Base-by-base conservation (phyloP, 306 rosid species). In the Medicago lupulina region DNA sequence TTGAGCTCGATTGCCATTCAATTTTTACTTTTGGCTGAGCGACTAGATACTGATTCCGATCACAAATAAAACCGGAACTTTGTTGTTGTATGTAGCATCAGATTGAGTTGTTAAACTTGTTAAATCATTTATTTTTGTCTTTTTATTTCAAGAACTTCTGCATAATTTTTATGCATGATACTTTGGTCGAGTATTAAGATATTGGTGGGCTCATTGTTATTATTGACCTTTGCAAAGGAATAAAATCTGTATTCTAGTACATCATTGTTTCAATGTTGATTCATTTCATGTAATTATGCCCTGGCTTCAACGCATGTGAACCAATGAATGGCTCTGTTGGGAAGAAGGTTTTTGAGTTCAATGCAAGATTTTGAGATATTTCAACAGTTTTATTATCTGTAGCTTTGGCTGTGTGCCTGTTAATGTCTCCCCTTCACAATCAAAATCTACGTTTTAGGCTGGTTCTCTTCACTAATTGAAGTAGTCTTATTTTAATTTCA, bases 1-100 rank as follows among this genome's bases (percentile, higher is more conserved):
- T 81, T 74, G 88, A 77, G 90, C 91, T 89, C 88, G 18, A 82
- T 80, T 74, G 90, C 95, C 93, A 85, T 92, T 88, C 87, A 79
- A 87, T 87, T 91, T 87, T 90, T 88, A 77, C 87, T 79, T 82
- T 75, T 90, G 96, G 92, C 94, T 84, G 96, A 85, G 97, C 92
- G 80, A 54, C 72, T 83, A 80, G 76, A 81, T 81, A 70, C 71
- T 76, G 58, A 59, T 78, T 84, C 78, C 34, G 75, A 86, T 77
- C 76, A 84, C 43, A 4, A 68, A 92, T 88, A 83, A 84, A 67
- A 71, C 78, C 70, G 19, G 49, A 73, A 79, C 83, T 81, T 39
- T 36, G 50, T 38, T 62, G 83, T 85, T 84, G 64, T 61, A 70
- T 79, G 84, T 76, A 71, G 71, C 65, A 76, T 70, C 6, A 63